Evolutionary conservation across 306 rosid species (phyloP), one percentile per base, ranked within the genome.

Genomic region (Vachellia pachyceras): DNA sequence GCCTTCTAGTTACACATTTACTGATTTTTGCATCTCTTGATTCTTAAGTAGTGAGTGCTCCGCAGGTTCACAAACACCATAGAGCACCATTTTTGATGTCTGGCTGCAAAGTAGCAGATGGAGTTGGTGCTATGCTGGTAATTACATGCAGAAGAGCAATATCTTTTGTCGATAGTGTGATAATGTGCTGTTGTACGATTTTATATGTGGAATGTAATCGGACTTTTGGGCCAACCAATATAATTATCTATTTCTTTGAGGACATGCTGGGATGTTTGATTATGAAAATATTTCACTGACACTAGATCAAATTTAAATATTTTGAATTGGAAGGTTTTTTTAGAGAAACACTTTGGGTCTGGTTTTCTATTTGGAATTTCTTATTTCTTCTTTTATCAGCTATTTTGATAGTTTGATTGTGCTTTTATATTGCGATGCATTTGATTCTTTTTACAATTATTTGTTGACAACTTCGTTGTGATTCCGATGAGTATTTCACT

Each of bases 71-170:
- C 80, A 95, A 95, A 88, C 94, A 90, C 82, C 93, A 90, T 42
- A 93, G 87, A 83, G 42, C 89, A 72, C 99, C 99, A 29, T 95
- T 95, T 87, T 79, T 95, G 83, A 95, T 95, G 98, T 90, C 99
- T 86, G 99, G 99, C 69, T 95, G 99, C 86, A 95, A 95, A 84
- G 92, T 95, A 72, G 99, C 99, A 65, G 99, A 95, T 86, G 99
- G 99, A 80, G 90, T 90, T 87, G 99, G 98, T 78, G 79, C 91
- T 68, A 89, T 95, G 98, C 89, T 95, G 99, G 99, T 95, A 93
- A 76, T 11, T 76, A 70, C 66, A 64, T 80, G 54, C 33, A 65
- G 40, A 72, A 61, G 55, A 55, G 63, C 61, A 41, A 54, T 52
- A 54, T 0, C 39, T n/a, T 20, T 13, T 50, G 22, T 18, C 54